Base-by-base conservation (phyloP, 2,329 filamentous ascomycete species). In the Cladosporium sp. region DNA sequence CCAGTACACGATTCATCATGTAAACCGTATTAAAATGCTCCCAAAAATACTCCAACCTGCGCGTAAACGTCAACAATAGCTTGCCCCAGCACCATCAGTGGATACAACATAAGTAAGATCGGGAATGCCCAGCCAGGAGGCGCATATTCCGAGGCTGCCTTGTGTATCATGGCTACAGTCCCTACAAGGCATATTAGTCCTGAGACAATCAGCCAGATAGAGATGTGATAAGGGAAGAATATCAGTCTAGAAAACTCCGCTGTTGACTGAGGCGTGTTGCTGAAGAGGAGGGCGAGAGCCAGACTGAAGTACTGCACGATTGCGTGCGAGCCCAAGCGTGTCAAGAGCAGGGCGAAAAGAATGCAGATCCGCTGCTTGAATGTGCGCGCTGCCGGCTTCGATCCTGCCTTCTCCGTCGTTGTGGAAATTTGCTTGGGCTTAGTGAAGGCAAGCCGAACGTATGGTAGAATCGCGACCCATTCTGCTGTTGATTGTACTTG, bases 251-350 rank as follows among this genome's bases (percentile, higher is more conserved):
- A 51, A 12, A 59, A 52, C 6, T 55, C 54, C 3, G 52, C 43
- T 2, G 53, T 39, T 22, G 57, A 56, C n/a, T 47, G 15, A 4
- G 57, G 57, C 8, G 57, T 48, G 4, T 50, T 24, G 7, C 32
- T 55, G 51, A 58, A 52, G 19, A 59, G 50, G 7, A 58, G 41
- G 5, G 54, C 52, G 30, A 56, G 47, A 3, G 54, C 45, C 13
- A 58, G 43, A 43, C 54, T 55, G 34, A 58, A 54, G 34, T 54
- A 58, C 36, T 59, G 57, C 45, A 58, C 9, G 12, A 55, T 50
- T 3, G 56, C 49, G 40, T 59, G 57, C 12, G 56, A 52, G 2
- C 43, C 52, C 4, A 59, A 27, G 3, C 39, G 52, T 7, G 36
- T 30, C n/a, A 56, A 18, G 2, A 51, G 40, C 5, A 59, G 47